Percentiles rank a stretch among this genome's conserved stretches.
Evolutionary conservation across 257 asterid genomes (phyloP).

Genomic region (Coffea canephora): DNA sequence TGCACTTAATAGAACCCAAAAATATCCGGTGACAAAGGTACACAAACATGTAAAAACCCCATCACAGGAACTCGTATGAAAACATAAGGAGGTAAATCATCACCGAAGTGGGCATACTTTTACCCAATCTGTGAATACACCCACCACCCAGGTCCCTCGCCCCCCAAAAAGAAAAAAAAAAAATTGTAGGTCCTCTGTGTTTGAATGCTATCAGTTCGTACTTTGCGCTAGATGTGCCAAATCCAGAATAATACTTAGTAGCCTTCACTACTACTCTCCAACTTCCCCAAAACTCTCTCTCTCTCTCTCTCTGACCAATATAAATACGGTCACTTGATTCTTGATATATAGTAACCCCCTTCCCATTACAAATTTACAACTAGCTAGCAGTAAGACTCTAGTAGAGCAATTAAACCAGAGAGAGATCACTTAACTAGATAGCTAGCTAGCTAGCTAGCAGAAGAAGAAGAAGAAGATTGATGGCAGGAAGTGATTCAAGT

Average conservation of each 20-base stretch:
- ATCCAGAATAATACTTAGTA: neutral
- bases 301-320: neutral
- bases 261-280: neutral
- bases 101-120: constrained; percentile 1
- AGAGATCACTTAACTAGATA: neutral
- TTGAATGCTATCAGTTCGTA: constrained; percentile 19
- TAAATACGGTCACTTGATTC: neutral
- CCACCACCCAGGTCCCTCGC: neutral
- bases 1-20: constrained; percentile 3
- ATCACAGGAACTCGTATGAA: constrained; percentile 13
- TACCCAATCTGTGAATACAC: constrained; percentile 16
- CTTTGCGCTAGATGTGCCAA: constrained; percentile 4
- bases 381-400: neutral
- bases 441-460: neutral
- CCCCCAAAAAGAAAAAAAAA: too few species aligned
- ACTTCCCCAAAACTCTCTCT: neutral
- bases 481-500: neutral
- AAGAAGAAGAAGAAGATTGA: neutral
- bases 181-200: constrained; percentile 19
- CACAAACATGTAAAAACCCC: neutral
- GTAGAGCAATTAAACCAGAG: neutral
- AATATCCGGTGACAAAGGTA: neutral
- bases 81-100: constrained; percentile 8
- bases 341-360: too few species aligned
- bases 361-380: neutral